These are phyloP conservation scores for Xylaria castorea DNA, from an alignment of 495 filamentous ascomycete species.

Conservation along the genomic window DNA sequence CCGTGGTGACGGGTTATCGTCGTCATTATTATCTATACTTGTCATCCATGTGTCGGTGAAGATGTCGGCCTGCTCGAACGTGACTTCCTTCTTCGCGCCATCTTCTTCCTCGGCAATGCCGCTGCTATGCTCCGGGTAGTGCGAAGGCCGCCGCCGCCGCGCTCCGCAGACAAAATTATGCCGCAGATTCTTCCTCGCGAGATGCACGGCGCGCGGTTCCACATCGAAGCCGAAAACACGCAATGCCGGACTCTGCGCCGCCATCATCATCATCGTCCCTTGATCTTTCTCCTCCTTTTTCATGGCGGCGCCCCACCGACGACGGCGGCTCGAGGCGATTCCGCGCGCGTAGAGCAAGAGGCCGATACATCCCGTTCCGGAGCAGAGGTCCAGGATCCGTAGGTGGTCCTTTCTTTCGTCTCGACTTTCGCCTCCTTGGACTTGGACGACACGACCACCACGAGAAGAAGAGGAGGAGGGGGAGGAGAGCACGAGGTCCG, in stretches of 20 bases:
- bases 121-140: too few relatives aligned
- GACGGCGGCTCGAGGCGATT: background rate
- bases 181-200: constrained; percentile 67
- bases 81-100: constrained; percentile 34
- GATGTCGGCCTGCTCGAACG: constrained; percentile 63
- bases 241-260: constrained; percentile 26
- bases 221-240: constrained; percentile 63
- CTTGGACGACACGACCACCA: too few relatives aligned
- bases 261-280: background rate
- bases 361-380: constrained; percentile 89
- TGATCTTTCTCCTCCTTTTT: background rate
- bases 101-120: constrained; percentile 4
- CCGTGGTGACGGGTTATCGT: background rate
- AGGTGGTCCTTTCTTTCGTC: too few relatives aligned
- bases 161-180: constrained; percentile 54
- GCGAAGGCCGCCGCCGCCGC: background rate
- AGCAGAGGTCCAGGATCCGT: constrained; percentile 82
- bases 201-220: constrained; percentile 62
- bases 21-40: constrained; percentile 1
- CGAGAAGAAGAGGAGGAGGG: background rate
- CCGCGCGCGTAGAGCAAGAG: constrained; percentile 67
- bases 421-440: background rate
- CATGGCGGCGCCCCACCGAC: background rate
- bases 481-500: constrained; percentile 46
- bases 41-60: constrained; percentile 46